A percentile compares a stretch with the other conserved stretches of the same genome.
phyloP scores from a whole-genome alignment of 2,329 filamentous ascomycete species.

The Tricladium varicosporioides region DNA sequence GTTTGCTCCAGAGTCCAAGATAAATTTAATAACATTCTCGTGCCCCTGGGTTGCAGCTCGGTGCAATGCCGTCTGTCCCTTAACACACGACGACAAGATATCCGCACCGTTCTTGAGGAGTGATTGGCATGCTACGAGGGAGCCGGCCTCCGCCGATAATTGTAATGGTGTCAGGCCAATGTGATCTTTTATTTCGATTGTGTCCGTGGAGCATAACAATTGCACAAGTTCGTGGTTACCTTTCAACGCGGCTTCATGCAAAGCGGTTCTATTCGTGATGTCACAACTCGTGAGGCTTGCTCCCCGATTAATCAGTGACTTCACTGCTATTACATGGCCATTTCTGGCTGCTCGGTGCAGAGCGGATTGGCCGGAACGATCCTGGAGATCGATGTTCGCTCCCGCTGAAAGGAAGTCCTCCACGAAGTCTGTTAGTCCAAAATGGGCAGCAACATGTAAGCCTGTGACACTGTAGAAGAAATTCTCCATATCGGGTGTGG shows the following conservation, averaged over 20 bases:
- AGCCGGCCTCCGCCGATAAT: not conserved
- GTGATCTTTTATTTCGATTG: not conserved
- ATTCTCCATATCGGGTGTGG: not conserved
- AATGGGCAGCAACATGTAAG: not conserved
- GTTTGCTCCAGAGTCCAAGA: not conserved
- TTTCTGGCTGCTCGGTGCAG: not conserved
- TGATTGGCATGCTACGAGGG: not conserved
- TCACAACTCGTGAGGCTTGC: not conserved
- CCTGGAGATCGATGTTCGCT: not conserved
- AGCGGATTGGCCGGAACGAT: not conserved
- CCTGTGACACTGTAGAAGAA: not conserved
- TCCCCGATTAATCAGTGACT: not conserved
- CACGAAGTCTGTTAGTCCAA: not conserved
- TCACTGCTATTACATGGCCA: not conserved
- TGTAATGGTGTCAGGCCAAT: not conserved
- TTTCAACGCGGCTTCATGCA: not conserved
- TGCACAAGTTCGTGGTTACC: not conserved
- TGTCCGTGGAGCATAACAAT: not conserved
- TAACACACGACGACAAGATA: not conserved
- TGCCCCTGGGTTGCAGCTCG: not conserved
- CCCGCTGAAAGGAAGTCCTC: not conserved
- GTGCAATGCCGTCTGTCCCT: not conserved
- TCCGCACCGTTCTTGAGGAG: not conserved
- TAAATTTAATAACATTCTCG: not conserved
- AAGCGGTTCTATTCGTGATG: not conserved